Conservation (phyloP, 2,329 filamentous ascomycete genomes). For the Cadophora luteo-olivacea region DNA sequence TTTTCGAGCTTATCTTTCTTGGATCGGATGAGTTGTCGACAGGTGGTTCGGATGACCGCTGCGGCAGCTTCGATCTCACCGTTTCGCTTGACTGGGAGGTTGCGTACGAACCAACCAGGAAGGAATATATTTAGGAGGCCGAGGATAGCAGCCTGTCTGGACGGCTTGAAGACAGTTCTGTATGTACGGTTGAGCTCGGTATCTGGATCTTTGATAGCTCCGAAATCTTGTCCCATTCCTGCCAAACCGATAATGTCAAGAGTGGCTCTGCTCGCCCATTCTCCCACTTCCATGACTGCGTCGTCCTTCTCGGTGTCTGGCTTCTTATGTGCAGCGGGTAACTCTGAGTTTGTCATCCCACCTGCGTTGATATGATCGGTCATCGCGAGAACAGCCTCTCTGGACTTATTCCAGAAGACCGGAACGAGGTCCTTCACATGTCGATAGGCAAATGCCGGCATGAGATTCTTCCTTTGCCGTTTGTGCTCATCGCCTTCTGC, state of each 20-base stretch:
- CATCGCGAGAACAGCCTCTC: slow-evolving; percentile 71
- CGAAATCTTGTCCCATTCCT: slow-evolving; percentile 75
- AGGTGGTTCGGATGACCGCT: slow-evolving; percentile 67
- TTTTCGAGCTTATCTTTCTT: slow-evolving; percentile 67
- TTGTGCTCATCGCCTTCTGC: slow-evolving; percentile 94
- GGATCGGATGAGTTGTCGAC: slow-evolving; percentile 70
- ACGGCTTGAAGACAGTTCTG: slow-evolving; percentile 59
- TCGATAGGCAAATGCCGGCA: slow-evolving; percentile 84
- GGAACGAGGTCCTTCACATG: slow-evolving; percentile 87
- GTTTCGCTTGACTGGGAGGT: slow-evolving; percentile 75
- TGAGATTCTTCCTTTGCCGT: slow-evolving; percentile 77
- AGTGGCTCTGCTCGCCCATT: slow-evolving; percentile 71
- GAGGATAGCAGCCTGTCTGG: slow-evolving; percentile 58
- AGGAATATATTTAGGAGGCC: slow-evolving; percentile 67
- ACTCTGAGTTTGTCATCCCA: slow-evolving; percentile 43
- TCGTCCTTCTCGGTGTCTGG: slow-evolving; percentile 38
- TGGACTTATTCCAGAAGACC: slow-evolving; percentile 80
- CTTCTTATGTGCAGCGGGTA: slow-evolving; percentile 30
- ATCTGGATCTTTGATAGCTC: slow-evolving; percentile 65
- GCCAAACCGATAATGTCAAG: slow-evolving; percentile 79
- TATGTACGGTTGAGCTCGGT: slow-evolving; percentile 67
- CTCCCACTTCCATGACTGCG: slow-evolving; percentile 60
- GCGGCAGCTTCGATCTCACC: slow-evolving; percentile 63
- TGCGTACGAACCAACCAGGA: slow-evolving; percentile 64
- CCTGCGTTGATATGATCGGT: slow-evolving; percentile 54